phyloP scores from a whole-genome alignment of 108 stramenopile species.

The Nitzschia inconspicua region DNA sequence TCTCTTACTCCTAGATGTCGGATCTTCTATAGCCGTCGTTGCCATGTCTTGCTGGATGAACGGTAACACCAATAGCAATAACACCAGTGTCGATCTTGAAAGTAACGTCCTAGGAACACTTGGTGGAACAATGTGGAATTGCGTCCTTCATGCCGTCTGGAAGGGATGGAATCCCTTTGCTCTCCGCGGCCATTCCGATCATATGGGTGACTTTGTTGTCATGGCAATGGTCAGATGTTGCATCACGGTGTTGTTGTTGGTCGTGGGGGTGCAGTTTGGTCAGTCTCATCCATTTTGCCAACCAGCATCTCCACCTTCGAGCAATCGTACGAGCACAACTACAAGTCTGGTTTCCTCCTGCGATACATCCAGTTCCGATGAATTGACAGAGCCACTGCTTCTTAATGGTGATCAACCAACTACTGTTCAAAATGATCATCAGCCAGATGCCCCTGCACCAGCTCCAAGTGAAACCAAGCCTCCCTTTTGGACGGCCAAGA shows the following conservation, averaged over 20 bases:
- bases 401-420: background rate
- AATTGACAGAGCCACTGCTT: background rate
- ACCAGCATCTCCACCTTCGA: background rate
- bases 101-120: no score
- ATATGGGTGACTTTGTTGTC: conserved; percentile 9
- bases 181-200: background rate
- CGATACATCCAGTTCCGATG: background rate
- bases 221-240: background rate
- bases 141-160: background rate
- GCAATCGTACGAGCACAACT: no score
- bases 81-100: background rate
- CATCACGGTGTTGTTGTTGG: background rate
- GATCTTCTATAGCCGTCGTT: background rate
- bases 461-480: background rate
- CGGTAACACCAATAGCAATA: background rate
- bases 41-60: background rate
- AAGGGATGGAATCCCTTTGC: background rate
- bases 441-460: background rate
- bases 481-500: no score
- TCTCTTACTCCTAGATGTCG: conserved; percentile 4
- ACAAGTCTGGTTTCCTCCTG: conserved; percentile 1
- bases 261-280: conserved; percentile 5
- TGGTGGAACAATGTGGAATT: no score
- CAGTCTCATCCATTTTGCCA: background rate
- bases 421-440: background rate